Evolutionary conservation across 1,284 basidiomycete genomes (phyloP), one percentile per base, ranked within the genome.

Genomic region (Meripilus lineatus): DNA sequence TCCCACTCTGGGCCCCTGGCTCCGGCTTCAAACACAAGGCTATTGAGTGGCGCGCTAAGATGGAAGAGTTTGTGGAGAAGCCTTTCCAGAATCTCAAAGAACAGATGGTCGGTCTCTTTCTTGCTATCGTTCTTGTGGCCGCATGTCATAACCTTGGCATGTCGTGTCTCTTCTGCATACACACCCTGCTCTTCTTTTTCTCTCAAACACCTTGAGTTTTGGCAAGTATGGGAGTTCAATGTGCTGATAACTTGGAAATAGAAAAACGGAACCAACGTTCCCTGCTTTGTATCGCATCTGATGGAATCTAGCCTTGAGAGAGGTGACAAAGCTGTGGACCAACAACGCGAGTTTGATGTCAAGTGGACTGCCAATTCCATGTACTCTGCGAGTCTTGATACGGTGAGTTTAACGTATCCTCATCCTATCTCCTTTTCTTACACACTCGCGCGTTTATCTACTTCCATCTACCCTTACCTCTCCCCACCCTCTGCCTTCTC

Each of bases 351-450:
- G 50, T 77, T 78, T 47, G 82, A 85, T 49, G 65, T 86, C 39
- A 77, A 78, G 48, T 82, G 80, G 79, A 75, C 79, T 2, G 83
- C 83, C 5, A 84, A 84, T 57, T 83, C 81, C n/a, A 83, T 85
- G 78, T 86, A 82, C 54, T 65, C 71, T 17, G 69, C 67, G 56
- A 79, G 79, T 53, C 68, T 74, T 43, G 82, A 84, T 52, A 83
- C 81, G 1, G 80, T 78, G 53, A 49, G 73, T 61, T 36, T 10
- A 33, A 33, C 15, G 17, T 5, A 18, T 13, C 14, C 21, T 18
- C 10, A 5, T 38, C 21, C 15, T 38, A 21, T 10, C 37, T 38
- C 24, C 20, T 24, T 38, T 21, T 21, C 21, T 21, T 8, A 21
- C 8, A 20, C 21, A 5, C 21, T 38, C 11, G 24, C 37, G 18